A percentile compares a stretch with the other conserved stretches of the same genome.
Conservation (phyloP, 2,329 filamentous ascomycete genomes). For the Penicillium sp. region DNA sequence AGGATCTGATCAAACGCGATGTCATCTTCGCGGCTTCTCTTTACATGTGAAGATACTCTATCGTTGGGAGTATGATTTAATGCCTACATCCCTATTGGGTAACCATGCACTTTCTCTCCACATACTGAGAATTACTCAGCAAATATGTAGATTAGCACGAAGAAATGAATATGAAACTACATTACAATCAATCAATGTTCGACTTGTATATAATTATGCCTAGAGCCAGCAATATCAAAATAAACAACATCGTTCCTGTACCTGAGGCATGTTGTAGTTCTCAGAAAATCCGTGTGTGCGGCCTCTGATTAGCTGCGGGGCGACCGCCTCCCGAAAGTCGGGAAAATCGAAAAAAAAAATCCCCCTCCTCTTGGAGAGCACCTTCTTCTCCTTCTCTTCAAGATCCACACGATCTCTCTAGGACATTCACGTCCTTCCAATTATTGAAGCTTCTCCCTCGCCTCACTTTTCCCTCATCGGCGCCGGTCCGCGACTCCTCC, state of each 20-base stretch:
- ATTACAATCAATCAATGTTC: background rate
- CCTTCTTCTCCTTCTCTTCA: conserved; percentile 18
- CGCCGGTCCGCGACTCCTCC: conserved; percentile 21
- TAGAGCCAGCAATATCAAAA: background rate
- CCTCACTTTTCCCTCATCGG: conserved; percentile 14
- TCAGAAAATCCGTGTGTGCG: conserved; percentile 24
- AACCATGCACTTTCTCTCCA: background rate
- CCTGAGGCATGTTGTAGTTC: background rate
- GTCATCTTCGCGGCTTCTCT: conserved; percentile 86
- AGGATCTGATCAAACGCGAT: conserved; percentile 96
- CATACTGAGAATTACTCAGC: background rate
- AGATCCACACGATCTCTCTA: conserved; percentile 16
- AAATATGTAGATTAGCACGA: conserved; percentile 1
- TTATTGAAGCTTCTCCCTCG: background rate
- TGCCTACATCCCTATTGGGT: background rate
- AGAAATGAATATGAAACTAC: conserved; percentile 1
- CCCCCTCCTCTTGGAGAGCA: conserved; percentile 19
- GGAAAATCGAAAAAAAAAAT: conserved; percentile 25
- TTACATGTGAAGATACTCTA: conserved; percentile 65
- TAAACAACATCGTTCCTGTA: background rate
- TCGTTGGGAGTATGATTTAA: background rate
- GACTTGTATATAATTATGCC: background rate
- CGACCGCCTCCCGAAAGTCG: conserved; percentile 20
- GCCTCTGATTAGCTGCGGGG: conserved; percentile 32
- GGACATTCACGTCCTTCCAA: conserved; percentile 15